These are phyloP conservation scores for Penicillium sp. DNA, from an alignment of 2,329 filamentous ascomycete species.

Conservation along the genomic window DNA sequence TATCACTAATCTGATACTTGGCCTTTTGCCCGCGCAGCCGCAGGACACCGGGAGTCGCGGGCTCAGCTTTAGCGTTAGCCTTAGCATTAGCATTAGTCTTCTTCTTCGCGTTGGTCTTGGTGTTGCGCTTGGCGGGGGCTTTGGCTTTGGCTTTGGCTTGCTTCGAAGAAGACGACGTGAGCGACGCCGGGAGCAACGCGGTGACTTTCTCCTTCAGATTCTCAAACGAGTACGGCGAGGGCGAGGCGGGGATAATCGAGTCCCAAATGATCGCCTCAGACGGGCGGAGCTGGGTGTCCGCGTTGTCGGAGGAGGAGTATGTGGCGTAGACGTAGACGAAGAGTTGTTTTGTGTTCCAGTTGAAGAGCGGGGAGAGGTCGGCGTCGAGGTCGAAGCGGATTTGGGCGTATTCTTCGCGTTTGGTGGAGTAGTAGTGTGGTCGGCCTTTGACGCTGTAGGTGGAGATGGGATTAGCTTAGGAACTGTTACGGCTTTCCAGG, in stretches of 20 bases:
- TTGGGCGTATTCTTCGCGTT: conserved; percentile 93
- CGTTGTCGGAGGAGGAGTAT: conserved; percentile 51
- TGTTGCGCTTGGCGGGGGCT: conserved; percentile 27
- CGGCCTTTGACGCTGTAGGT: conserved; percentile 73
- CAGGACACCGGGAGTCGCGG: conserved; percentile 61
- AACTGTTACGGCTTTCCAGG: not conserved
- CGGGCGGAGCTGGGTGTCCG: conserved; percentile 24
- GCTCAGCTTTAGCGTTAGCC: conserved; percentile 10
- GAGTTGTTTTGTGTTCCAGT: conserved; percentile 98
- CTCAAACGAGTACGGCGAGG: conserved; percentile 45
- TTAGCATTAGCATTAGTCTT: conserved; percentile 9
- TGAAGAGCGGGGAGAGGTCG: conserved; percentile 91
- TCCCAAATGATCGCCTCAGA: conserved; percentile 90
- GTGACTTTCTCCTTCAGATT: conserved; percentile 35
- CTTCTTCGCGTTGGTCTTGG: conserved; percentile 19
- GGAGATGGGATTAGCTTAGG: not conserved
- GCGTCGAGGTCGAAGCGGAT: conserved; percentile 92
- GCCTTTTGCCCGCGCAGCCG: conserved; percentile 81
- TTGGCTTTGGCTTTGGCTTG: conserved; percentile 7
- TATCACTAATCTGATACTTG: conserved; percentile 97
- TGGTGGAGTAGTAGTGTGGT: conserved; percentile 91
- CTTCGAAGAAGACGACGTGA: not conserved
- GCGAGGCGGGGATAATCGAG: conserved; percentile 75
- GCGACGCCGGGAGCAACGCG: conserved; percentile 31
- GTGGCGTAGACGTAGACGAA: conserved; percentile 93